Evolutionary conservation across 2,329 filamentous ascomycete species (phyloP).

Genomic region (Boeremia exigua): DNA sequence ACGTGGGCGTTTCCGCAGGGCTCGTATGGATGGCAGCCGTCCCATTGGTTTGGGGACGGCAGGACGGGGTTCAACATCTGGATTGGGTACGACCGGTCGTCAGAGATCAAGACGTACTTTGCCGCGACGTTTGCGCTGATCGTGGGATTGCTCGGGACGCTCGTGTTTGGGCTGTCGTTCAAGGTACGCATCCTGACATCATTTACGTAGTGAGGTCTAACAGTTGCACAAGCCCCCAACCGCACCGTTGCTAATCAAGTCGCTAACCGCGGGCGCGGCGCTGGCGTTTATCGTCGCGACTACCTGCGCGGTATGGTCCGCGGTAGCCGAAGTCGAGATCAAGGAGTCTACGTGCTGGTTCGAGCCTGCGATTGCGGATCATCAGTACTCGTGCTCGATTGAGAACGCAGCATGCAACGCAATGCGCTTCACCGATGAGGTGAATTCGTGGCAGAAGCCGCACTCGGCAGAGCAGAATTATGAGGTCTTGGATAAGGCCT

Average conservation of each 20-base stretch:
- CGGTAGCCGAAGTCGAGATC: not conserved
- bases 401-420: slow-evolving; percentile 4
- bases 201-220: not conserved
- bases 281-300: not conserved
- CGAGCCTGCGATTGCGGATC: not conserved
- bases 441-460: not conserved
- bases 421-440: not conserved
- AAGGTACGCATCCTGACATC: not conserved
- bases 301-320: not conserved
- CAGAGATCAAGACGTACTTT: slow-evolving; percentile 6
- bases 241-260: not conserved
- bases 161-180: slow-evolving; percentile 2
- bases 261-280: not conserved
- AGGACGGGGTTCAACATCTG: not conserved
- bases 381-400: slow-evolving; percentile 2
- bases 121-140: not conserved
- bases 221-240: not conserved
- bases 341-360: not conserved
- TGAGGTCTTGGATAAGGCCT: not conserved
- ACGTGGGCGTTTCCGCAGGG: not conserved
- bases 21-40: not conserved
- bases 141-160: not conserved
- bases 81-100: not conserved
- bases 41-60: not conserved
- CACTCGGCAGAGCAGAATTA: not conserved